Conservation (phyloP, 768 basidiomycete species). For the Pleurotus cornucopiae region DNA sequence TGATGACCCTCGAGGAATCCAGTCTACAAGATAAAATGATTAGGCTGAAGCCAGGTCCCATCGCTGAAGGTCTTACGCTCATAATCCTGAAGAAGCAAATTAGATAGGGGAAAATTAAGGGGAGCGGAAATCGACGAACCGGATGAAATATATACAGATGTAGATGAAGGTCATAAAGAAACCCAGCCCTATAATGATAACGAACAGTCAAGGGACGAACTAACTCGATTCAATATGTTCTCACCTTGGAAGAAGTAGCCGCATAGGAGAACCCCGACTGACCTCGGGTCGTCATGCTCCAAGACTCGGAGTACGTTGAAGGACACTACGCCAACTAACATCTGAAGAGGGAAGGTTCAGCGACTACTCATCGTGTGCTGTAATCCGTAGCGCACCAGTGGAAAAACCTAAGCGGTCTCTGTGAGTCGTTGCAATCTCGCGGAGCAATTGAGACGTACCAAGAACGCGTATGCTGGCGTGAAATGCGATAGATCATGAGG, state of each 20-base stretch:
- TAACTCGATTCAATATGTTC: background rate
- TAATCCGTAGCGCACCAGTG: constrained; percentile 25
- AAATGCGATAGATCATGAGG: constrained; percentile 40
- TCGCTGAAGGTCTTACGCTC: constrained; percentile 21
- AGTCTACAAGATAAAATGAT: constrained; percentile 25
- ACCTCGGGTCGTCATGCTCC: constrained; percentile 27
- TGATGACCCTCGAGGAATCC: constrained; percentile 44
- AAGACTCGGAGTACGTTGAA: constrained; percentile 38
- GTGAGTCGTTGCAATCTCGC: background rate
- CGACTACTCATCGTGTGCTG: background rate
- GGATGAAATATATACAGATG: constrained; percentile 44
- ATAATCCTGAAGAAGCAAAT: constrained; percentile 26
- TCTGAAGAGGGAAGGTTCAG: constrained; percentile 20
- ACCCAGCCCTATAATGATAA: constrained; percentile 27
- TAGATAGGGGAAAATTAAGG: background rate
- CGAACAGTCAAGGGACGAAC: background rate
- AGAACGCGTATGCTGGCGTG: constrained; percentile 29
- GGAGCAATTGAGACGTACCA: constrained; percentile 22
- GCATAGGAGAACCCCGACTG: constrained; percentile 35
- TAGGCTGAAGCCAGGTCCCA: background rate
- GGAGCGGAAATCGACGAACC: constrained; percentile 19
- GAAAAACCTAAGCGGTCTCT: constrained; percentile 18
- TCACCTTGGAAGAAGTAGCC: constrained; percentile 47
- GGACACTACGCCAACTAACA: constrained; percentile 45
- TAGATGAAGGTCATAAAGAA: constrained; percentile 50